Evolutionary conservation across 1,139 yeast genomes (phyloP), one percentile per base, ranked within the genome.

Genomic region (Suhomyces terraborum): DNA sequence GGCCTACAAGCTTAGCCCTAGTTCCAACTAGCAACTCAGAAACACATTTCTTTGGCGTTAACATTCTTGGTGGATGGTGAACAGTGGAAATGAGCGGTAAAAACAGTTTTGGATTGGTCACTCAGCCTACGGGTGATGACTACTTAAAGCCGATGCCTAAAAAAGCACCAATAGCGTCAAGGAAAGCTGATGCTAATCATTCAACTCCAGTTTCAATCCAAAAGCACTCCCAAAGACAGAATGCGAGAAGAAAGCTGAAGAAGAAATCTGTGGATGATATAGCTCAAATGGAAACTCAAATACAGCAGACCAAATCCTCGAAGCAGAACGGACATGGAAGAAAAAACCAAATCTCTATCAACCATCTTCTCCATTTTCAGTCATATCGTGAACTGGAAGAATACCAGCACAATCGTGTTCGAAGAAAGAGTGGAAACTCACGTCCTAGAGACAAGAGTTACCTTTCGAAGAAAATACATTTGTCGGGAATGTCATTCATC

Each of bases 401-500:
- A 64, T 76, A 56, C 50, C 68, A 52, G 37, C 54, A 46, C 36
- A 55, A 52, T 28, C 50, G 47, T 18, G 29, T 41, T 29, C 56
- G 50, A 45, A 54, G 50, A 41, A 47, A 51, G 22, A 23, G 31
- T 7, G 28, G 36, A 3, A 32, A 29, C 8, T 19, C 39, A 8
- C 41, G 45, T 8, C 31, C 32, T 16, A 17, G 35, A 27, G 20
- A 35, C 33, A 34, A 22, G 24, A 32, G 35, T 20, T 28, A 36
- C 12, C 38, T 36, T 27, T 16, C 46, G 20, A 45, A 48, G 13
- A 63, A 59, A 36, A 53, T 68, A 12, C 78, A 74, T 40, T 64
- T 85, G 14, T 79, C 78, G 20, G 95, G 95, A 3, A 79, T 83
- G 66, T 70, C 82, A 4, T 91, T 82, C 53, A 83, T 89, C 46